phyloP scores from a whole-genome alignment of 1,284 basidiomycete species.

The Prillingera fragicola region DNA sequence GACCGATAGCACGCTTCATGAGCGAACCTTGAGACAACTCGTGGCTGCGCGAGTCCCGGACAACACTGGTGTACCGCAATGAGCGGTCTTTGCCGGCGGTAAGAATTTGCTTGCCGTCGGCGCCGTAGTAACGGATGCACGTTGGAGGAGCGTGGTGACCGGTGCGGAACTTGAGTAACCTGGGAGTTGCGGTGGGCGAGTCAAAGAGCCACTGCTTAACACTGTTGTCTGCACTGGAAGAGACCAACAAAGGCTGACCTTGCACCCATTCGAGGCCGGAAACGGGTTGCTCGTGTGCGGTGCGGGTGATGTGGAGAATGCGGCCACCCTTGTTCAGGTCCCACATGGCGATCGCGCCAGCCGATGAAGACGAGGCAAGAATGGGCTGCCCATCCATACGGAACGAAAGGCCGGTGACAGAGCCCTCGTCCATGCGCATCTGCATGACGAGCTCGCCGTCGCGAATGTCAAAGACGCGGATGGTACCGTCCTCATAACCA shows the following conservation, averaged over 20 bases:
- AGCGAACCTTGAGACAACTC: slow-evolving; percentile 92
- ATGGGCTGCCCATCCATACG: slow-evolving; percentile 82
- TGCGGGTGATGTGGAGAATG: slow-evolving; percentile 73
- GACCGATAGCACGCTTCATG: slow-evolving; percentile 72
- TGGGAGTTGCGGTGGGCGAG: slow-evolving; percentile 74
- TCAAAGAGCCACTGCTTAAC: slow-evolving; percentile 99
- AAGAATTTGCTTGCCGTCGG: slow-evolving; percentile 89
- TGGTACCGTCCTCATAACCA: slow-evolving; percentile 80
- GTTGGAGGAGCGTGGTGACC: slow-evolving; percentile 90
- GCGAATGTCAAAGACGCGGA: slow-evolving; percentile 83
- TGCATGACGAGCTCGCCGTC: slow-evolving; percentile 82
- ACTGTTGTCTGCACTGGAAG: slow-evolving; percentile 85
- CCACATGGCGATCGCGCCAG: slow-evolving; percentile 83
- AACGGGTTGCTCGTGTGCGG: slow-evolving; percentile 78
- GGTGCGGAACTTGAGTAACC: slow-evolving; percentile 82
- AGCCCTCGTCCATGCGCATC: slow-evolving; percentile 75
- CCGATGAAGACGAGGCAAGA: slow-evolving; percentile 77
- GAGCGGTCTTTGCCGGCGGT: slow-evolving; percentile 78
- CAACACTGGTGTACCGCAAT: slow-evolving; percentile 82
- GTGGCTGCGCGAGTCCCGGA: slow-evolving; percentile 85
- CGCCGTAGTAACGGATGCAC: slow-evolving; percentile 89
- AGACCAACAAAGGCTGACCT: slow-evolving; percentile 80
- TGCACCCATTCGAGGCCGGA: slow-evolving; percentile 80
- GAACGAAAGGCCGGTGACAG: slow-evolving; percentile 72
- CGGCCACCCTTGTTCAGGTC: slow-evolving; percentile 76